Evolutionary conservation across 2,329 filamentous ascomycete species (phyloP).

Genomic region (Aspergillus chevalieri): DNA sequence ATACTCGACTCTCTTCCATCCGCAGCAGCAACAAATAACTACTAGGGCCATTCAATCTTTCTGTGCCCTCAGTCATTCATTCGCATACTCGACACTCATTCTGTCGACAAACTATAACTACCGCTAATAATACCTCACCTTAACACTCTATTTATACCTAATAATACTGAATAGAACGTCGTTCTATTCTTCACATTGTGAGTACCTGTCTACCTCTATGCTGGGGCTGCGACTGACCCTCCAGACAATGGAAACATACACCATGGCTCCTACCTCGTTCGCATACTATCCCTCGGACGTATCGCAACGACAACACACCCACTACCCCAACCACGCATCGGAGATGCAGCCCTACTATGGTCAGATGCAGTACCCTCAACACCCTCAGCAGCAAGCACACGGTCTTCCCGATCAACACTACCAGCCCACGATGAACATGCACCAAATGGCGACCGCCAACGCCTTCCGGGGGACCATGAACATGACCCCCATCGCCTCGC

Average conservation of each 20-base stretch:
- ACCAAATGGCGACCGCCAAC: slow-evolving; percentile 38
- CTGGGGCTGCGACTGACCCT: background rate
- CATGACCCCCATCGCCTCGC: slow-evolving; percentile 67
- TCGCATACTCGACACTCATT: slow-evolving; percentile 27
- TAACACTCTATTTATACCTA: background rate
- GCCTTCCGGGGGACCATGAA: slow-evolving; percentile 37
- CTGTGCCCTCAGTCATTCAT: slow-evolving; percentile 34
- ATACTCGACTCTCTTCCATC: background rate
- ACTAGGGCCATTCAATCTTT: slow-evolving; percentile 6
- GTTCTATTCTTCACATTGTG: background rate
- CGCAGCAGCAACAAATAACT: slow-evolving; percentile 4
- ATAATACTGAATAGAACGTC: background rate
- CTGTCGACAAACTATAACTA: background rate
- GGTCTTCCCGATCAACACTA: slow-evolving; percentile 25
- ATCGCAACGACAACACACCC: slow-evolving; percentile 67
- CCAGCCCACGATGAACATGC: slow-evolving; percentile 40
- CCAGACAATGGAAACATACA: slow-evolving; percentile 60
- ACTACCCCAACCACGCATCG: slow-evolving; percentile 62
- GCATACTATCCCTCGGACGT: slow-evolving; percentile 82
- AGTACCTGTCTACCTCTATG: background rate
- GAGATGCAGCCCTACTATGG: slow-evolving; percentile 44
- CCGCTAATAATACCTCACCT: background rate
- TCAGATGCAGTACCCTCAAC: slow-evolving; percentile 24
- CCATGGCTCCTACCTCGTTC: slow-evolving; percentile 62
- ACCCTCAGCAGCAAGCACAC: slow-evolving; percentile 11